These are phyloP conservation scores for Boechera retrofracta DNA, from an alignment of 345 rosid species.

Conservation along the genomic window DNA sequence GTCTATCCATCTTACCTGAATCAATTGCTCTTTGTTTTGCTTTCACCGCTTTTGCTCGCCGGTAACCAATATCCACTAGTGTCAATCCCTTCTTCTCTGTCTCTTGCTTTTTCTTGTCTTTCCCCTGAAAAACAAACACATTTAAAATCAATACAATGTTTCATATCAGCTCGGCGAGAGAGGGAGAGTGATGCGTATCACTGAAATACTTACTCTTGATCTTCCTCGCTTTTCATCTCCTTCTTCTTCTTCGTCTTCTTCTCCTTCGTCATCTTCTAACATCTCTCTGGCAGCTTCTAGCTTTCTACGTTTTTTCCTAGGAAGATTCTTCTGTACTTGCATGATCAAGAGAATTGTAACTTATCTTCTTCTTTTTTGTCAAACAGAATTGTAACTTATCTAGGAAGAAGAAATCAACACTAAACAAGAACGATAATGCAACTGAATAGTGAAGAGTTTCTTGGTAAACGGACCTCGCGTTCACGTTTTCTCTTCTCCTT, in stretches of 20 bases:
- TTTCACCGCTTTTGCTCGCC: slow-evolving; percentile 86
- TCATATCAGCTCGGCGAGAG: not conserved
- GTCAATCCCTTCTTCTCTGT: slow-evolving; percentile 72
- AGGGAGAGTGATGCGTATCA: not conserved
- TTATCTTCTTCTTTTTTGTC: not conserved
- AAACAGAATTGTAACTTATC: slow-evolving; percentile 19
- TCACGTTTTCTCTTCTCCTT: slow-evolving; percentile 93
- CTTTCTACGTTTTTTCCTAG: slow-evolving; percentile 84
- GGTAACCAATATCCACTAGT: slow-evolving; percentile 76
- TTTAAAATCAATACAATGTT: slow-evolving; percentile 20
- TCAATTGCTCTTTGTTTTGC: slow-evolving; percentile 75
- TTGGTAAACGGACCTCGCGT: slow-evolving; percentile 62
- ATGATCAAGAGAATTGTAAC: slow-evolving; percentile 30
- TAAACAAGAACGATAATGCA: slow-evolving; percentile 28
- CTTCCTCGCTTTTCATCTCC: slow-evolving; percentile 37
- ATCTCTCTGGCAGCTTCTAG: slow-evolving; percentile 96
- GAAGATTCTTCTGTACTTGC: slow-evolving; percentile 78
- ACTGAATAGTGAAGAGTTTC: slow-evolving; percentile 24
- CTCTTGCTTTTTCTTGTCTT: slow-evolving; percentile 56
- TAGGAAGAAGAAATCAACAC: not conserved
- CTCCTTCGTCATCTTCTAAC: slow-evolving; percentile 71
- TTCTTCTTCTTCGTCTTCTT: slow-evolving; percentile 54
- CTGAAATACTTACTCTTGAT: slow-evolving; percentile 51
- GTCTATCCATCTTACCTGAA: slow-evolving; percentile 65
- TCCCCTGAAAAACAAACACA: slow-evolving; percentile 42